Evolutionary conservation across 139 green algal species (phyloP).

Genomic region (Picocystis salinarum): DNA sequence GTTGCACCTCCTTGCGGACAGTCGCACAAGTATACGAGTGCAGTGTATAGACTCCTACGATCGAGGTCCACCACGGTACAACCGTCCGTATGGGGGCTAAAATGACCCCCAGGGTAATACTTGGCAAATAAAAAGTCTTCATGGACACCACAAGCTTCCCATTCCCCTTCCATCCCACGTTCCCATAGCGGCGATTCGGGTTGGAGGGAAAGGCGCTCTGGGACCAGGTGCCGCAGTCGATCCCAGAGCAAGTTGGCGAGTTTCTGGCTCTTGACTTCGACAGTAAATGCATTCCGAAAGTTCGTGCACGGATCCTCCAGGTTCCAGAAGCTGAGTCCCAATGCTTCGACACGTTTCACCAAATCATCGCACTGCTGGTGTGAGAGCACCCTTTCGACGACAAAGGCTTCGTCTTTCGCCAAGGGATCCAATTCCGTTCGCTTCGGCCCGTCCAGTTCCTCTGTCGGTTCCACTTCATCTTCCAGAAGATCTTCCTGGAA

Average conservation of each 20-base stretch:
- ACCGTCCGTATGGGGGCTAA: conserved; percentile 18
- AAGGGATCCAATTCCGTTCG: too few species aligned
- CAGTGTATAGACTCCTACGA: conserved; percentile 9
- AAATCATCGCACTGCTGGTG: conserved; percentile 10
- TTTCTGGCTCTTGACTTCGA: conserved; percentile 8
- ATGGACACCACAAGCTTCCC: conserved; percentile 12
- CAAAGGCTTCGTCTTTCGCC: conserved; percentile 11
- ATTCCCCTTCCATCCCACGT: conserved; percentile 5
- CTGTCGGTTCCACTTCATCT: too few species aligned
- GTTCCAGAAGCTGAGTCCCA: conserved; percentile 18
- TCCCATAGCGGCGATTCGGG: neutral
- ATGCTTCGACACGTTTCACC: neutral
- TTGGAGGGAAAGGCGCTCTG: neutral
- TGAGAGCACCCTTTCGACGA: conserved; percentile 4
- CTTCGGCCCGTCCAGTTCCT: too few species aligned
- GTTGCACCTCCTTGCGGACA: conserved; percentile 11
- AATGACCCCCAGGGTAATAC: conserved; percentile 12
- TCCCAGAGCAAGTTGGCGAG: conserved; percentile 8
- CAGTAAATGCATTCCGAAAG: conserved; percentile 14
- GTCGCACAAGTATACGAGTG: conserved; percentile 17
- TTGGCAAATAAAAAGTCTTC: conserved; percentile 8
- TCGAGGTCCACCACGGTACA: conserved; percentile 15
- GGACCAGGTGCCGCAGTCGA: conserved; percentile 1
- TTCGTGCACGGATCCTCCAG: neutral
- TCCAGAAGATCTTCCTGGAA: too few species aligned